A percentile compares a stretch with the other conserved stretches of the same genome.
phyloP scores from a whole-genome alignment of 371 early-diverging fungal species.

The Rhizopus arrhizus region DNA sequence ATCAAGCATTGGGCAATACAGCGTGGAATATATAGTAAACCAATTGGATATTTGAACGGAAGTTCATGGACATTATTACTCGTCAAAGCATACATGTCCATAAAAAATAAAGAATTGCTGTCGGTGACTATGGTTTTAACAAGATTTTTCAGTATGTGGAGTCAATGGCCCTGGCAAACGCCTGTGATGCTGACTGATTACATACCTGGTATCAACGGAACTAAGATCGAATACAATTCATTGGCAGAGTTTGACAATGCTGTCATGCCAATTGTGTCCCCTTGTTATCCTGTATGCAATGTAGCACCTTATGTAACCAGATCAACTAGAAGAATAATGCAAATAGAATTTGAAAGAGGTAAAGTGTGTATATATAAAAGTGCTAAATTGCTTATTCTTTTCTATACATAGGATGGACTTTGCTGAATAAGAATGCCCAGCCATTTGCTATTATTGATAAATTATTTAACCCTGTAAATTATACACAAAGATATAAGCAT shows the following conservation, averaged over 20 bases:
- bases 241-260: conserved; percentile 33
- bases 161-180: conserved; percentile 41
- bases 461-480: conserved; percentile 34
- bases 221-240: neutral
- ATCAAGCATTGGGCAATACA: conserved; percentile 44
- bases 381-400: neutral
- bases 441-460: conserved; percentile 2
- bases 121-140: conserved; percentile 16
- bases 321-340: conserved; percentile 32
- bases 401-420: neutral
- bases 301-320: conserved; percentile 36
- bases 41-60: conserved; percentile 44
- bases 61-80: conserved; percentile 38
- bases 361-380: neutral
- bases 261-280: conserved; percentile 46
- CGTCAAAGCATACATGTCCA: conserved; percentile 34
- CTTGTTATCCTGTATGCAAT: conserved; percentile 42
- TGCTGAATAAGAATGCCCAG: neutral
- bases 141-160: conserved; percentile 38
- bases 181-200: conserved; percentile 35
- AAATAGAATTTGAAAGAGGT: conserved; percentile 44
- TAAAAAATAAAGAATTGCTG: neutral
- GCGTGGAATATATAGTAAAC: conserved; percentile 40
- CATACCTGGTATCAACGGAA: conserved; percentile 32
- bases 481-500: conserved; percentile 27